phyloP scores from a whole-genome alignment of 1,284 basidiomycete genomes.

The Heterobasidion annosum region DNA sequence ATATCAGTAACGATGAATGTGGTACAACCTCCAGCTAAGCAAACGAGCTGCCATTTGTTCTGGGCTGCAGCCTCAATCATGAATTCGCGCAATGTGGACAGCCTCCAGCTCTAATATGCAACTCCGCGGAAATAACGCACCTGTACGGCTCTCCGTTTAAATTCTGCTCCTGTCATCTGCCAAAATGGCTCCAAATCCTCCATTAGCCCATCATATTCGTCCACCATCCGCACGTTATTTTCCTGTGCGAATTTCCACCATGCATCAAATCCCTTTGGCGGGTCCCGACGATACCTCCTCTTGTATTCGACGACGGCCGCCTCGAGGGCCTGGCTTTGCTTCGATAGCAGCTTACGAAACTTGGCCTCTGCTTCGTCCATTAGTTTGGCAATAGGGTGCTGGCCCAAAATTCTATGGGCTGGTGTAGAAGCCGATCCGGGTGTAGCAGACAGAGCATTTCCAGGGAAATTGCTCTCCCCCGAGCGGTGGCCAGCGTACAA shows the following conservation, averaged over 20 bases:
- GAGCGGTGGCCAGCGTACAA: constrained; percentile 9
- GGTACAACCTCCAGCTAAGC: not conserved
- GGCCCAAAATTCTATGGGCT: constrained; percentile 12
- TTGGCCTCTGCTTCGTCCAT: constrained; percentile 71
- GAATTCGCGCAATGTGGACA: not conserved
- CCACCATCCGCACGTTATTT: constrained; percentile 72
- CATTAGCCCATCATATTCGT: constrained; percentile 85
- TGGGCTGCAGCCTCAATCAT: not conserved
- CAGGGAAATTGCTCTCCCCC: constrained; percentile 2
- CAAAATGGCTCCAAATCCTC: constrained; percentile 80
- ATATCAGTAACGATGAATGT: no score
- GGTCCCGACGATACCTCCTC: constrained; percentile 66
- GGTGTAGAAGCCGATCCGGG: constrained; percentile 15
- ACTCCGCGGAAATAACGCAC: constrained; percentile 26
- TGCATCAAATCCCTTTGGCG: constrained; percentile 81
- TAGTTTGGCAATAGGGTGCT: constrained; percentile 74
- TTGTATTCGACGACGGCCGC: constrained; percentile 77
- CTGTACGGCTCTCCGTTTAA: constrained; percentile 64
- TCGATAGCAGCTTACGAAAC: constrained; percentile 56
- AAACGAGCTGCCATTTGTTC: no score
- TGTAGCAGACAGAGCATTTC: constrained; percentile 1
- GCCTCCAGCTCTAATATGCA: not conserved
- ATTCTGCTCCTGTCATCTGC: constrained; percentile 60
- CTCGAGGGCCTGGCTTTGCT: constrained; percentile 70
- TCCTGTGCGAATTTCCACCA: constrained; percentile 83